Percentiles rank a stretch among this genome's conserved stretches.
Conservation (phyloP, 2,329 filamentous ascomycete species). For the Sporothrix sp. region DNA sequence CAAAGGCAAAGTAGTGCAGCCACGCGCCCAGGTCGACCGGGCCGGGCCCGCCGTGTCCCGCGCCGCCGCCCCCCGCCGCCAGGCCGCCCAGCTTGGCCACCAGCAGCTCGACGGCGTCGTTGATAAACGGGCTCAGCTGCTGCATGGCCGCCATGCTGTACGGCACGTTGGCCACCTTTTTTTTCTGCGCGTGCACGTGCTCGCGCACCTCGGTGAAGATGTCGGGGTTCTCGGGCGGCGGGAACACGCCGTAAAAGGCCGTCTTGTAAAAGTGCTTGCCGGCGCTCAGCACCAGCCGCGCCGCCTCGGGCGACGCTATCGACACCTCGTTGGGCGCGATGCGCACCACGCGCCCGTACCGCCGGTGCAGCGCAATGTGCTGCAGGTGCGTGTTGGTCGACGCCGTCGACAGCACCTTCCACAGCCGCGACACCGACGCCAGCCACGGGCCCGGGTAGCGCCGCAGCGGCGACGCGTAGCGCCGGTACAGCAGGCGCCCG, state of each 20-base stretch:
- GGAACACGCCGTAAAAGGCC: slow-evolving; percentile 44
- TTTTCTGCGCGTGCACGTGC: slow-evolving; percentile 45
- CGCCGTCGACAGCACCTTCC: slow-evolving; percentile 32
- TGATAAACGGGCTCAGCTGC: slow-evolving; percentile 40
- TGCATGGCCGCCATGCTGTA: slow-evolving; percentile 46
- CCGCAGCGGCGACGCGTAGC: slow-evolving; percentile 28
- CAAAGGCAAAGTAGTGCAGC: slow-evolving; percentile 37
- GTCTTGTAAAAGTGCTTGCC: slow-evolving; percentile 46
- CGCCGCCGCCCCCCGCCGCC: slow-evolving; percentile 19
- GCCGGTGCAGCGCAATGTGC: slow-evolving; percentile 34
- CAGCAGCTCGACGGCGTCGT: slow-evolving; percentile 40
- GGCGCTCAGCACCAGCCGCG: slow-evolving; percentile 35
- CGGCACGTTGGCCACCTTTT: slow-evolving; percentile 41
- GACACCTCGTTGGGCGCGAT: slow-evolving; percentile 40
- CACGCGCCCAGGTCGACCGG: slow-evolving; percentile 38
- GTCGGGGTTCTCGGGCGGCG: slow-evolving; percentile 46
- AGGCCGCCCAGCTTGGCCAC: slow-evolving; percentile 33
- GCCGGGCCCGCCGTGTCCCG: slow-evolving; percentile 11
- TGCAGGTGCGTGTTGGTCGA: slow-evolving; percentile 32
- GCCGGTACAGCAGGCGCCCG: slow-evolving; percentile 22
- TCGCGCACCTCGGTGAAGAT: slow-evolving; percentile 48
- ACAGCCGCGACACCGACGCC: slow-evolving; percentile 29
- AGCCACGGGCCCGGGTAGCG: slow-evolving; percentile 27
- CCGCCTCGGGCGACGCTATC: slow-evolving; percentile 35
- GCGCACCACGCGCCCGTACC: slow-evolving; percentile 40